These are phyloP conservation scores for Ceriops zippeliana DNA, from an alignment of 345 rosid genomes.

Conservation along the genomic window DNA sequence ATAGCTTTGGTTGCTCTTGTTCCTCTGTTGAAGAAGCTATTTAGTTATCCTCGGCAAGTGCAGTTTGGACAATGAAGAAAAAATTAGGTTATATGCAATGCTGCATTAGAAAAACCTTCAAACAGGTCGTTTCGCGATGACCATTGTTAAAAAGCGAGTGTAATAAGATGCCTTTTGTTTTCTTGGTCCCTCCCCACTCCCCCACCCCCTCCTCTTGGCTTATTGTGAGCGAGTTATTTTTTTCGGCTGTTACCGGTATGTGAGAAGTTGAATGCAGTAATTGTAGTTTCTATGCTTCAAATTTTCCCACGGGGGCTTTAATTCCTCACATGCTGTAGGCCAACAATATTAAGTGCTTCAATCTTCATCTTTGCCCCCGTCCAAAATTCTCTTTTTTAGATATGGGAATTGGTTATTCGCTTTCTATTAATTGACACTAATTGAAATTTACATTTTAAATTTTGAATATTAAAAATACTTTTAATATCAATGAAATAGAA, in stretches of 20 bases:
- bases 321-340: background rate
- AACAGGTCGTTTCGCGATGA: conserved; percentile 17
- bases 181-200: background rate
- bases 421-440: too few relatives aligned
- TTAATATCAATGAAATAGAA: too few relatives aligned
- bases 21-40: conserved; percentile 71
- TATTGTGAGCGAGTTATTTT: background rate
- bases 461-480: too few relatives aligned
- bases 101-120: conserved; percentile 29
- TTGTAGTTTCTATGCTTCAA: background rate
- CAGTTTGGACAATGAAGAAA: conserved; percentile 69
- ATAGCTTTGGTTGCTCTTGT: conserved; percentile 62
- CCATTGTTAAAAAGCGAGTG: conserved; percentile 21
- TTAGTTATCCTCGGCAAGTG: conserved; percentile 45
- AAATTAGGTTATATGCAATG: conserved; percentile 22
- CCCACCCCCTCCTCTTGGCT: too few relatives aligned
- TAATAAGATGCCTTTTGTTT: conserved; percentile 19
- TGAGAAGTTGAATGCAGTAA: background rate
- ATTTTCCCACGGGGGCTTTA: conserved; percentile 17
- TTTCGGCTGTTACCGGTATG: background rate
- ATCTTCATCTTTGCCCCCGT: too few relatives aligned
- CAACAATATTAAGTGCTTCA: too few relatives aligned
- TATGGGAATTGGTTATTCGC: too few relatives aligned
- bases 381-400: too few relatives aligned
- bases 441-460: too few relatives aligned